Base-by-base conservation (phyloP, 176 grass and related monocot genomes). In the Puya raimondii region DNA sequence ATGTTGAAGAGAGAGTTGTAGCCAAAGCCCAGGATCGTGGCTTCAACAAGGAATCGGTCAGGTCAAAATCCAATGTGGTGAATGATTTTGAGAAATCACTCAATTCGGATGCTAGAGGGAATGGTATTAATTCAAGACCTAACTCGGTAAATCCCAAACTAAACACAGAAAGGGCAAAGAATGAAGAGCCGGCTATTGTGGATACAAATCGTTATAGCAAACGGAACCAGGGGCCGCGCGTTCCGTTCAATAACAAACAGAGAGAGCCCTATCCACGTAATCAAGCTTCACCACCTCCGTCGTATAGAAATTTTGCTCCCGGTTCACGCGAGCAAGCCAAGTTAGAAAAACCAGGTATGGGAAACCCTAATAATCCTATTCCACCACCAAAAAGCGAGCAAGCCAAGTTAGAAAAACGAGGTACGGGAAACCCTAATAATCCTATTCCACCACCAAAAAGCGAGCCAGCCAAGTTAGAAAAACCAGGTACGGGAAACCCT, bases 191-290 rank as follows among this genome's bases (percentile, higher is more conserved):
- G 10, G 10, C 14, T 67, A 10, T 48, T n/a, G 27, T 48, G 42
- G 65, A 67, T 5, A 67, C 16, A 10, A 67, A 67, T 48, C 65
- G 65, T 29, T 67, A 67, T 49, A 48, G 13, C 65, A 67, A 63
- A 63, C 18, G 9, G 23, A 23, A 11, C 33, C 33, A 42, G 33
- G 33, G 33, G 33, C 33, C 33, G 1, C 21, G 50, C 26, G 11
- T 64, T 80, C 63, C 59, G 23, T 47, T 23, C 50, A 74, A 77
- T 50, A 49, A 64, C 8, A 52, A 80, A n/a, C 78, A 71, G 74
- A 67, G 48, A 23, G 78, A 23, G 21, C 42, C 29, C 23, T n/a
- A 53, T 29, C 51, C 49, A 29, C 11, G 6, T 26, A 53, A 71
- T 16, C 51, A 18, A 16, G 3, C 50, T 27, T 71, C 13, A 54